A percentile compares a stretch with the other conserved stretches of the same genome.
Evolutionary conservation across 345 rosid species (phyloP).

Genomic region (Alliaria petiolata): DNA sequence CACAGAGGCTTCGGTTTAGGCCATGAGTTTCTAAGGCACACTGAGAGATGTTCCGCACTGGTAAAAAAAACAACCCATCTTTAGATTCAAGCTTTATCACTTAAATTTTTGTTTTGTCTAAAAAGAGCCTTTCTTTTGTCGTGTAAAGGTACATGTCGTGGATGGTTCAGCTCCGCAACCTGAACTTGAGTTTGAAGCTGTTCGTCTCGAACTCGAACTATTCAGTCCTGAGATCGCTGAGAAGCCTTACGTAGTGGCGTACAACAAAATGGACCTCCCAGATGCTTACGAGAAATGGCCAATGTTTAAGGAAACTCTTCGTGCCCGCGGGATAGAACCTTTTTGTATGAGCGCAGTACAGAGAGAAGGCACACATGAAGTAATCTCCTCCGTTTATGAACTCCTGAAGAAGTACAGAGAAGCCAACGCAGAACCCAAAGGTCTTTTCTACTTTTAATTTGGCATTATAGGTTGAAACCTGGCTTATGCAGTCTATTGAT

Average conservation of each 20-base stretch:
- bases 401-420: conserved; percentile 53
- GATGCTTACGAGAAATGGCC: conserved; percentile 79
- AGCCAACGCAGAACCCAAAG: conserved; percentile 50
- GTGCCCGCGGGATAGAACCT: conserved; percentile 61
- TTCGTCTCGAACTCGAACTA: conserved; percentile 90
- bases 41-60: conserved; percentile 95
- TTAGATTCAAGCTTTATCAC: neutral
- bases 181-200: conserved; percentile 85
- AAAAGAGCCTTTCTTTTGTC: conserved; percentile 12
- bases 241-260: conserved; percentile 80
- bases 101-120: neutral
- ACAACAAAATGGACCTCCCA: conserved; percentile 90
- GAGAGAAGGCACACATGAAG: conserved; percentile 75
- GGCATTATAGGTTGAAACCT: neutral
- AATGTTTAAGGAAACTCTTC: conserved; percentile 55
- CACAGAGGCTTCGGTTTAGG: conserved; percentile 93
- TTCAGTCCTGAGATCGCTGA: conserved; percentile 82
- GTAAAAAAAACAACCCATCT: conserved; percentile 38
- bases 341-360: conserved; percentile 87
- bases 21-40: conserved; percentile 84
- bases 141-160: conserved; percentile 72
- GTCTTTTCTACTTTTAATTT: conserved; percentile 33
- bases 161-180: conserved; percentile 88
- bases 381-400: conserved; percentile 61
- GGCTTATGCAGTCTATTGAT: neutral